Conservation (phyloP, 2,329 filamentous ascomycete species). For the Penicillium sp. region DNA sequence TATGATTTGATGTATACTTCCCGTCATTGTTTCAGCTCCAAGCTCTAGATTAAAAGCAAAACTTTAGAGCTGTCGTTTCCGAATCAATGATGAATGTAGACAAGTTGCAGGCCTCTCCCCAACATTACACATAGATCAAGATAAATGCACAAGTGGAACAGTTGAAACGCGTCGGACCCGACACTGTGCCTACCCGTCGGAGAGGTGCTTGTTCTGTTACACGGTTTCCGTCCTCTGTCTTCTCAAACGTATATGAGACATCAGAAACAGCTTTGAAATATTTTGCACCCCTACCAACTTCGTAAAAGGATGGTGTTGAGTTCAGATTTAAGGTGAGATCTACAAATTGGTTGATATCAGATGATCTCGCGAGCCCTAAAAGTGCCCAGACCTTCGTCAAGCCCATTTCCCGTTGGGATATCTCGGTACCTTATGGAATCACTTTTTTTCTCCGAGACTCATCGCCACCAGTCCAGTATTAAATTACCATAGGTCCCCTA, state of each 20-base stretch:
- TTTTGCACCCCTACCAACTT: background rate
- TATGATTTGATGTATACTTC: background rate
- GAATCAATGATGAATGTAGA: background rate
- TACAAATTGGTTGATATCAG: constrained; percentile 2
- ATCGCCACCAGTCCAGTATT: constrained; percentile 8
- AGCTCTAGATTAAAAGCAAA: background rate
- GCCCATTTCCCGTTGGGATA: background rate
- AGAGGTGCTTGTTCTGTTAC: constrained; percentile 16
- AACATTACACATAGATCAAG: background rate
- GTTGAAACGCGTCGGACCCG: constrained; percentile 20
- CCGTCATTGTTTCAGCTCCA: background rate
- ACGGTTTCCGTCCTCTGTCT: constrained; percentile 12
- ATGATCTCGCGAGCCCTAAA: constrained; percentile 9
- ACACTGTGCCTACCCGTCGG: constrained; percentile 19
- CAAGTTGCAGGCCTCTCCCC: background rate
- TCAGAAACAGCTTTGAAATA: background rate
- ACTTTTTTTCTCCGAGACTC: constrained; percentile 9
- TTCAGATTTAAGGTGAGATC: background rate
- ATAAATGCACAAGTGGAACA: constrained; percentile 6
- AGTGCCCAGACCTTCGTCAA: background rate
- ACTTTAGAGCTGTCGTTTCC: background rate
- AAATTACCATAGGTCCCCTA: constrained; percentile 11
- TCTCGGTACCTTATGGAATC: background rate
- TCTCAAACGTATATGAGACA: constrained; percentile 5
- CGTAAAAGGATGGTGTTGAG: background rate